Conservation (phyloP, 345 rosid species). For the Barbarea vulgaris region DNA sequence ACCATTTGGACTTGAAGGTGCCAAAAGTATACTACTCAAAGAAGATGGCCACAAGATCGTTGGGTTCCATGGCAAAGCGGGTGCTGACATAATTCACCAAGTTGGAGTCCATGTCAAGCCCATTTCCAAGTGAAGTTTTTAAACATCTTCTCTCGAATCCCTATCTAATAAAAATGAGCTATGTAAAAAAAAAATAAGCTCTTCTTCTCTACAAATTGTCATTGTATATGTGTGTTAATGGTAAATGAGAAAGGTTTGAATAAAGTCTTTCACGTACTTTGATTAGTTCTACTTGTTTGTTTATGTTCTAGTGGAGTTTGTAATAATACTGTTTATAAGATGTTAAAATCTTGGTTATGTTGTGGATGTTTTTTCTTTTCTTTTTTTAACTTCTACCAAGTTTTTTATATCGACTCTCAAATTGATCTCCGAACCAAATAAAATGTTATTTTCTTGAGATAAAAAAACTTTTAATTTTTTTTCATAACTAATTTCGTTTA, state of each 20-base stretch:
- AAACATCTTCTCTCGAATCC: background rate
- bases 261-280: constrained; percentile 25
- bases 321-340: constrained; percentile 18
- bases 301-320: background rate
- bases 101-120: constrained; percentile 39
- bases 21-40: background rate
- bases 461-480: no score
- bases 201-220: constrained; percentile 14
- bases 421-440: background rate
- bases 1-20: constrained; percentile 34
- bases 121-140: constrained; percentile 25
- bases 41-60: constrained; percentile 25
- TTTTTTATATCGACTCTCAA: background rate
- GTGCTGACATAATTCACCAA: constrained; percentile 28
- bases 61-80: constrained; percentile 35
- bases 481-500: background rate
- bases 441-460: background rate
- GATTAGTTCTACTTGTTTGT: background rate
- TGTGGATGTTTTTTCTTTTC: background rate
- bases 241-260: constrained; percentile 25
- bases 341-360: constrained; percentile 9
- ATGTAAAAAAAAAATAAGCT: background rate
- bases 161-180: constrained; percentile 19
- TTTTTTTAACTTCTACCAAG: background rate
- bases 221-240: constrained; percentile 10